Conservation (phyloP, 2,329 filamentous ascomycete genomes). For the Neopestalotiopsis rosae region DNA sequence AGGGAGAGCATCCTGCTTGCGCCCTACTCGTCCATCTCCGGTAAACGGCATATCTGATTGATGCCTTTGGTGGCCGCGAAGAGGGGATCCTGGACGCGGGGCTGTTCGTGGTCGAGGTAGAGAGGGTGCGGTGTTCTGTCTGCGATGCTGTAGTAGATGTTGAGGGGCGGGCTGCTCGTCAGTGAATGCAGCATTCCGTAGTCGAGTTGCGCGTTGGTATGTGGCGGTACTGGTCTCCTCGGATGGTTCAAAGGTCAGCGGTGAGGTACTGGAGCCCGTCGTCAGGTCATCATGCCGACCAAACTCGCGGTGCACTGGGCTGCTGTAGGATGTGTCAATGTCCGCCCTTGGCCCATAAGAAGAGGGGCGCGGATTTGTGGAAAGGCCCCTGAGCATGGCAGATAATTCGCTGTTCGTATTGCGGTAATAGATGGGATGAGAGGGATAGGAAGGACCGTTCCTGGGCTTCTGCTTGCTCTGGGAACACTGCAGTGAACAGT, state of each 20-base stretch:
- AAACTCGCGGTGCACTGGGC: slow-evolving; percentile 19
- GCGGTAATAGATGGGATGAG: background rate
- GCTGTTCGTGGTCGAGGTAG: slow-evolving; percentile 13
- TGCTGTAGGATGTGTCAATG: slow-evolving; percentile 11
- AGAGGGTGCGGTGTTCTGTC: slow-evolving; percentile 30
- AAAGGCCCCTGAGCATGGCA: slow-evolving; percentile 12
- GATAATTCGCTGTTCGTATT: slow-evolving; percentile 6
- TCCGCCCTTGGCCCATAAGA: background rate
- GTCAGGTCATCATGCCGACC: slow-evolving; percentile 22
- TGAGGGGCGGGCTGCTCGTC: slow-evolving; percentile 21
- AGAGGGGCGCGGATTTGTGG: slow-evolving; percentile 7
- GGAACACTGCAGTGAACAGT: background rate
- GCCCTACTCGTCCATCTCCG: slow-evolving; percentile 42
- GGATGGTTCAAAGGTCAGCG: slow-evolving; percentile 29
- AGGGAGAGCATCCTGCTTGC: slow-evolving; percentile 33
- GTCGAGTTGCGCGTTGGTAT: slow-evolving; percentile 14
- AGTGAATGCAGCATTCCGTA: slow-evolving; percentile 1
- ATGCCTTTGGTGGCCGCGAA: slow-evolving; percentile 21
- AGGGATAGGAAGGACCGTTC: background rate
- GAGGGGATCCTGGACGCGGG: slow-evolving; percentile 19
- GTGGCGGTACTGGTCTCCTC: slow-evolving; percentile 23
- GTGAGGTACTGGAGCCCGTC: slow-evolving; percentile 18
- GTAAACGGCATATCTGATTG: slow-evolving; percentile 47
- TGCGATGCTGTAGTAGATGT: slow-evolving; percentile 30
- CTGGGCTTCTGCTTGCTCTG: slow-evolving; percentile 4